Base-by-base conservation (phyloP, 148 eudicot genomes). In the Rhododendron ferrugineum region DNA sequence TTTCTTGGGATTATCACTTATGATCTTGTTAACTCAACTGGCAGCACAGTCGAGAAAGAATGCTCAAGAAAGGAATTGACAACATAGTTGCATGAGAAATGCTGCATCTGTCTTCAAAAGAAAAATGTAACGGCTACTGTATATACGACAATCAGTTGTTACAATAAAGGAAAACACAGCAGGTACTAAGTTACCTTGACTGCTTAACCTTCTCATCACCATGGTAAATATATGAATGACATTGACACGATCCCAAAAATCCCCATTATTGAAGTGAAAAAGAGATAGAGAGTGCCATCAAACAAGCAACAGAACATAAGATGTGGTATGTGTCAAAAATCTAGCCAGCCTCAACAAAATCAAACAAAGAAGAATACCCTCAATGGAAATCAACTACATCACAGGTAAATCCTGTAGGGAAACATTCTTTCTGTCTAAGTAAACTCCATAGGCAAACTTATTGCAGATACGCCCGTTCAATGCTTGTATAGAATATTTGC, bases 401-500 rank as follows among this genome's bases (percentile, higher is more conserved):
- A 36, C 23, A 16, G 18, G 23, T 74, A 74, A 47, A 26, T 10
- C 28, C 15, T 54, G 1, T 6, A 32, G 20, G 80, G 13, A 23
- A 78, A 78, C 47, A 20, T 75, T 46, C 49, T 44, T 78, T 23
- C 40, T 42, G 52, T 10, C 10, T 2, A 37, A 22, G 6, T 23
- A 78, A 78, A 26, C 26, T n/a, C 81, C 60, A 26, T 26, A 4
- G 60, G 36, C 10, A 79, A 76, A 23, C 52, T 77, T 42, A 40
- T 13, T 4, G 37, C 40, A 30, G 40, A 30, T 70, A 28, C 6
- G 5, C 30, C 15, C 2, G 22, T 32, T 13, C 10, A 4, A 78
- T 85, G 54, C 85, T 28, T 40, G 74, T 56, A 22, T 18, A n/a
- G 52, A 77, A n/a, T 78, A 60, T 66, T 79, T 23, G 50, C 47